Base-by-base conservation (phyloP, 2,329 filamentous ascomycete genomes). In the Falciphora oryzae region DNA sequence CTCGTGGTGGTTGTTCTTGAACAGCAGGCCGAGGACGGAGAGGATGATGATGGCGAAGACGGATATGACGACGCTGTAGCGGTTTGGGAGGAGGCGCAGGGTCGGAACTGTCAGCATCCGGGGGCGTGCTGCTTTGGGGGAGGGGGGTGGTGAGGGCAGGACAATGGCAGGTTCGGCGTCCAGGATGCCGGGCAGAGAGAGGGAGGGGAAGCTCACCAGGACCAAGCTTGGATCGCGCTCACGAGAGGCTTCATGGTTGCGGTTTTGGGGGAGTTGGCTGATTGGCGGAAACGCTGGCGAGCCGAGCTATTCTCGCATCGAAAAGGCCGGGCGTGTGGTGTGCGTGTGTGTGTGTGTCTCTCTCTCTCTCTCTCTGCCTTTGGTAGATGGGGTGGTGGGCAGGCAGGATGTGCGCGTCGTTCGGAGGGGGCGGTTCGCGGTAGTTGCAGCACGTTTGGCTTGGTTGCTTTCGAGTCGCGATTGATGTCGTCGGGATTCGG, bases 161-260 rank as follows among this genome's bases (percentile, higher is more conserved):
- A 32, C 27, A 3, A 11, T 11, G 11, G n/a, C 59, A 50, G 25
- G 59, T 16, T 5, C 1, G 32, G 7, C 10, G 28, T 61, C 59
- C 31, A 61, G 27, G 27, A 14, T 18, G 53, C 18, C 2, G 28
- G 31, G 38, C 2, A 11, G 31, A 2, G 10, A 13, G 5, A 25
- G 53, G 28, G 35, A 58, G 57, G 56, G 22, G 65, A 61, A 66
- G 77, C 87, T 74, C 82, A 97, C 93, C 93, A 97, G 81, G 89
- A 92, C 93, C 93, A 97, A 74, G 93, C 94, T 81, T 96, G 93
- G 81, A 93, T 85, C 70, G 92, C 89, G 75, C 92, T 90, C 71
- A 98, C 91, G 75, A 98, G 83, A 71, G 94, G 93, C 89, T 97
- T 97, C 93, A 97, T 97, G 74, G 73, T 86, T 81, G 66, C 56